A percentile compares a stretch with the other conserved stretches of the same genome.
Evolutionary conservation across 1,139 yeast genomes (phyloP).

Genomic region (Zygotorulaspora mrakii): DNA sequence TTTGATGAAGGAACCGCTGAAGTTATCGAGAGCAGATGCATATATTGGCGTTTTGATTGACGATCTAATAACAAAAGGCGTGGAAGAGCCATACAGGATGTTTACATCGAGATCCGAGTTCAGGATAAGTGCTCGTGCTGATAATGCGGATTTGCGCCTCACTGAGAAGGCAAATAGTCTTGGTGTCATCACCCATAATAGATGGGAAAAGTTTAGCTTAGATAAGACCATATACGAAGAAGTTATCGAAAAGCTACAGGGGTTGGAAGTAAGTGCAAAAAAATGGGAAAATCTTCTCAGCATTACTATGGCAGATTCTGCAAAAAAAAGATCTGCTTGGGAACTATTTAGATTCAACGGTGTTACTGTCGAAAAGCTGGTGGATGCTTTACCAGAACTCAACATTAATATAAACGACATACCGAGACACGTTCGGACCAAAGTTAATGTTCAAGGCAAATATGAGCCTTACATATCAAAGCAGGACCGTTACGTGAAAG

Average conservation of each 20-base stretch:
- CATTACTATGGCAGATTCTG: slow-evolving; percentile 40
- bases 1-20: slow-evolving; percentile 44
- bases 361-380: slow-evolving; percentile 37
- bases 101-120: slow-evolving; percentile 95
- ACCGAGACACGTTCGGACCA: slow-evolving; percentile 53
- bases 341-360: slow-evolving; percentile 50
- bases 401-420: slow-evolving; percentile 32
- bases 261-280: slow-evolving; percentile 48
- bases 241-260: slow-evolving; percentile 46
- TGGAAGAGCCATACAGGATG: slow-evolving; percentile 97
- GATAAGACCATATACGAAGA: slow-evolving; percentile 49
- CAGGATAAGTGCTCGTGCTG: slow-evolving; percentile 82
- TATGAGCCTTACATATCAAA: slow-evolving; percentile 77
- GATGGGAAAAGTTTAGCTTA: slow-evolving; percentile 50
- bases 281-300: slow-evolving; percentile 54
- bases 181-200: slow-evolving; percentile 63
- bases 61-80: slow-evolving; percentile 92
- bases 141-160: slow-evolving; percentile 85
- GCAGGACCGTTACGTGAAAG: slow-evolving; percentile 66
- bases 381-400: slow-evolving; percentile 37
- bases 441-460: slow-evolving; percentile 73
- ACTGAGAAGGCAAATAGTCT: slow-evolving; percentile 62
- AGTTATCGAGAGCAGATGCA: slow-evolving; percentile 73
- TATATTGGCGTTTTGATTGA: slow-evolving; percentile 90
- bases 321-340: slow-evolving; percentile 52